Evolutionary conservation across 768 basidiomycete species (phyloP), one percentile per base, ranked within the genome.

Genomic region (Phaeotremella fagi): DNA sequence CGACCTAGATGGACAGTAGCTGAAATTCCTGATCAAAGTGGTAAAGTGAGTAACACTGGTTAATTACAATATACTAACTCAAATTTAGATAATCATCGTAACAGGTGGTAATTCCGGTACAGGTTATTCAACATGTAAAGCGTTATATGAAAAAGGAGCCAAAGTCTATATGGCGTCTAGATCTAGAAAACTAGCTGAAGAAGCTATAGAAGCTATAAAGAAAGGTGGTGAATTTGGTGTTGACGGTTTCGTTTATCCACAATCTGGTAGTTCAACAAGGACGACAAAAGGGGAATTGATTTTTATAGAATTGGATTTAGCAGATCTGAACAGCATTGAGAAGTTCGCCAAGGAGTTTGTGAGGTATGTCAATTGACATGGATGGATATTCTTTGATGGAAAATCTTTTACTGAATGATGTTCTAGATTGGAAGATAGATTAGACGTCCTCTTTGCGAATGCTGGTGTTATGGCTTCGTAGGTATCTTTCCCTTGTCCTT

Each of bases 391-490:
- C 7, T 6, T 18, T 6, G 12, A 14, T 12, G 38, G 38, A 6
- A 20, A 22, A 7, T 22, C 20, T 12, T 6, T 11, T 20, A 12
- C 36, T 47, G 20, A 20, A n/a, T 38, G 46, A 36, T 28, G 4
- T 48, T 20, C 22, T 31, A 61, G 51, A 36, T 44, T 37, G 26
- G 68, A 63, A 50, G 15, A 52, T 4, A 42, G 47, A 18, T 47
- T 71, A 4, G 59, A 71, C 41, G 23, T 66, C 1, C 49, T 71
- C 14, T 67, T 65, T 29, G 60, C 59, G n/a, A 71, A 71, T 54
- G 69, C 69, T 43, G 69, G 69, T 20, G 57, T 71, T 31, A 71
- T 71, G 69, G 66, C 66, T 22, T 61, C 66, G 69, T 70, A 49
- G 59, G 68, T 57, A 0, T 4, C 24, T 22, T 16, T 18, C 15